Percentiles rank a stretch among this genome's conserved stretches.
Conservation (phyloP, 495 filamentous ascomycete species). For the Aspergillus sclerotioniger region DNA sequence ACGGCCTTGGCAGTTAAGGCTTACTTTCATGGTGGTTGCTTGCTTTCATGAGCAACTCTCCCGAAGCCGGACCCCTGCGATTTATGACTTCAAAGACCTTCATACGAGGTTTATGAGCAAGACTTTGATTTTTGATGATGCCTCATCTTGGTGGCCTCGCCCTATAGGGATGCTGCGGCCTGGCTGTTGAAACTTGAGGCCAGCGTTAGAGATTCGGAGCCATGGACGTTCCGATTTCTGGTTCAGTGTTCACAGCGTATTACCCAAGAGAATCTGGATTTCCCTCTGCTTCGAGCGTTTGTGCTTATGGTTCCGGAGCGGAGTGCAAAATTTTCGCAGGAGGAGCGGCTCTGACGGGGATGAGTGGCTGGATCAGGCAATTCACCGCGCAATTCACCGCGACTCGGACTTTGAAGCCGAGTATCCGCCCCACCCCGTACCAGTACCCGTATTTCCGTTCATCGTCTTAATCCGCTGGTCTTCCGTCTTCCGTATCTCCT, state of each 20-base stretch:
- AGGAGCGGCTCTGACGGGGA: slow-evolving; percentile 13
- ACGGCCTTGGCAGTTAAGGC: slow-evolving; percentile 18
- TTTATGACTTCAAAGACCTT: background rate
- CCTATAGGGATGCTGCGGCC: slow-evolving; percentile 21
- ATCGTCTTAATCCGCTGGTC: no score
- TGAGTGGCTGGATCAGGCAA: slow-evolving; percentile 18
- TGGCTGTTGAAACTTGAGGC: background rate
- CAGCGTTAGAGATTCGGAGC: background rate
- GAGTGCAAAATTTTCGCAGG: background rate
- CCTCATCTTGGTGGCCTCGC: slow-evolving; percentile 9
- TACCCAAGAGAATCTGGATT: background rate
- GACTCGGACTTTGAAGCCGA: slow-evolving; percentile 12
- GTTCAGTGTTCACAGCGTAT: background rate
- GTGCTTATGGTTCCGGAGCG: background rate
- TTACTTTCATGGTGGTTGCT: slow-evolving; percentile 6
- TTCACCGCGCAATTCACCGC: slow-evolving; percentile 10
- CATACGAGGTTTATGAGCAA: background rate
- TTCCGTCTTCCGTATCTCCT: slow-evolving; percentile 14
- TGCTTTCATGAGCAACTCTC: slow-evolving; percentile 1
- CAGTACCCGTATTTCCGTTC: no score
- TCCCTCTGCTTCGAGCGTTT: background rate
- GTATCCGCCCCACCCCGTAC: slow-evolving; percentile 10
- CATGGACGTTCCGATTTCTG: background rate
- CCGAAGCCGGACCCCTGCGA: background rate
- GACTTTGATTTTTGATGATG: background rate